Percentiles rank a stretch among this genome's conserved stretches.
phyloP scores from a whole-genome alignment of 495 filamentous ascomycete genomes.

The Hapsidospora chrysogenum region DNA sequence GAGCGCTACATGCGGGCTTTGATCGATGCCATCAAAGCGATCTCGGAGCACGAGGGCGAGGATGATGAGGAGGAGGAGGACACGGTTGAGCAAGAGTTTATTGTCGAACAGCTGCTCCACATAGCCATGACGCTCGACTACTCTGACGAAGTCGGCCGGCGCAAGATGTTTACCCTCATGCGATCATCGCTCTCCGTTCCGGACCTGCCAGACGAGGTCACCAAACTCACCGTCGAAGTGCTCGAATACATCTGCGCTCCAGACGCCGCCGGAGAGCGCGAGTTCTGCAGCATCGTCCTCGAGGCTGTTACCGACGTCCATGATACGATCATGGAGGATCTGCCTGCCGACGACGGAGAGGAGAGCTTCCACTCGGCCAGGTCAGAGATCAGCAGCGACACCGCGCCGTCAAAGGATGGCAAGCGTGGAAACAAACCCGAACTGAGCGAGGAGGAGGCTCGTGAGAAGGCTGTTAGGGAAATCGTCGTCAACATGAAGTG shows the following conservation, averaged over 20 bases:
- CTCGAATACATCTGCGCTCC: constrained; percentile 66
- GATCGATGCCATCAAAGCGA: constrained; percentile 45
- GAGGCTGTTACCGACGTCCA: constrained; percentile 94
- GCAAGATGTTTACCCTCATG: constrained; percentile 86
- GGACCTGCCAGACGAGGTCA: constrained; percentile 81
- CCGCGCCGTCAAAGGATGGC: constrained; percentile 32
- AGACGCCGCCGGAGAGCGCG: constrained; percentile 63
- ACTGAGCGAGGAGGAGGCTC: constrained; percentile 54
- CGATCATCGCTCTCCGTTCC: constrained; percentile 71
- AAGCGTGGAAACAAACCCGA: constrained; percentile 26
- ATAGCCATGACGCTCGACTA: constrained; percentile 87
- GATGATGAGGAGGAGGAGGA: constrained; percentile 62
- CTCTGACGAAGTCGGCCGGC: constrained; percentile 80
- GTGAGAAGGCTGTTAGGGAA: constrained; percentile 68
- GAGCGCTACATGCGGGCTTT: constrained; percentile 63
- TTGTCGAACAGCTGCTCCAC: constrained; percentile 85
- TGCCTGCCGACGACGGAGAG: constrained; percentile 37
- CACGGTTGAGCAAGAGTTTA: constrained; percentile 73
- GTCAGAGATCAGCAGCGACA: constrained; percentile 62
- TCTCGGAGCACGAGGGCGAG: constrained; percentile 33
- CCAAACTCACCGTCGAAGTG: constrained; percentile 71
- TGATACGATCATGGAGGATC: constrained; percentile 61
- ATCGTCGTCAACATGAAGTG: constrained; percentile 98
- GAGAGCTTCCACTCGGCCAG: constrained; percentile 86
- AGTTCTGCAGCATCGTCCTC: constrained; percentile 84